These are phyloP conservation scores for Haberlea rhodopensis DNA, from an alignment of 257 asterid species.

Conservation along the genomic window DNA sequence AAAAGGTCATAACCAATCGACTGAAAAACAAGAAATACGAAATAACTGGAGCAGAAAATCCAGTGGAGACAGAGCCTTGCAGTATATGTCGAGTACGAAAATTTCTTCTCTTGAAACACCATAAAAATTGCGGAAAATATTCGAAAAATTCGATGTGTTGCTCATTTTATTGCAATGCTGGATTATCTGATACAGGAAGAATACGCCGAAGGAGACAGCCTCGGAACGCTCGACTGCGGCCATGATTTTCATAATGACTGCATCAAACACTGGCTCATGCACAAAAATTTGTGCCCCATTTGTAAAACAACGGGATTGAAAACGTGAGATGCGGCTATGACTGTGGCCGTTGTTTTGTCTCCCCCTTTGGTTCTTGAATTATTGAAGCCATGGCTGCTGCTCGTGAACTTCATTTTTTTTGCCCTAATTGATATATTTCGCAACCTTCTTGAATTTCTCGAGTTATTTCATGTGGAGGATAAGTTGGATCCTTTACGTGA, in stretches of 20 bases:
- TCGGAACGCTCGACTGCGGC: slow-evolving; percentile 57
- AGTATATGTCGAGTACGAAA: slow-evolving; percentile 58
- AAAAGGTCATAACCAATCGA: slow-evolving; percentile 38
- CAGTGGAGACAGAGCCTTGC: slow-evolving; percentile 57
- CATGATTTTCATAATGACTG: slow-evolving; percentile 54
- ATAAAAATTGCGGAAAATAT: background rate
- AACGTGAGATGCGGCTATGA: slow-evolving; percentile 25
- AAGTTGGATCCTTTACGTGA: slow-evolving; percentile 28
- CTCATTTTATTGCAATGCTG: background rate
- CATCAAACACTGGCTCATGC: slow-evolving; percentile 60
- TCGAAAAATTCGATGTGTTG: background rate
- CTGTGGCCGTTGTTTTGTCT: background rate
- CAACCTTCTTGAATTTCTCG: slow-evolving; percentile 10
- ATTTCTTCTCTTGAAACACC: background rate
- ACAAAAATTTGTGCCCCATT: slow-evolving; percentile 59
- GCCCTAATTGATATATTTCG: background rate
- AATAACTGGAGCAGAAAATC: slow-evolving; percentile 20
- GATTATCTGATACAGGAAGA: slow-evolving; percentile 46
- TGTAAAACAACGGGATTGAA: slow-evolving; percentile 54
- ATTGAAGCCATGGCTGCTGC: slow-evolving; percentile 12
- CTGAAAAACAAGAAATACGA: slow-evolving; percentile 41
- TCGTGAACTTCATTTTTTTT: background rate
- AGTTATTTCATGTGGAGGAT: slow-evolving; percentile 17
- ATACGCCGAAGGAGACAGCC: slow-evolving; percentile 41
- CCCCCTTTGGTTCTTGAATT: background rate